Evolutionary conservation across 2,329 filamentous ascomycete species (phyloP).

Genomic region (Podosphaera leucotricha): DNA sequence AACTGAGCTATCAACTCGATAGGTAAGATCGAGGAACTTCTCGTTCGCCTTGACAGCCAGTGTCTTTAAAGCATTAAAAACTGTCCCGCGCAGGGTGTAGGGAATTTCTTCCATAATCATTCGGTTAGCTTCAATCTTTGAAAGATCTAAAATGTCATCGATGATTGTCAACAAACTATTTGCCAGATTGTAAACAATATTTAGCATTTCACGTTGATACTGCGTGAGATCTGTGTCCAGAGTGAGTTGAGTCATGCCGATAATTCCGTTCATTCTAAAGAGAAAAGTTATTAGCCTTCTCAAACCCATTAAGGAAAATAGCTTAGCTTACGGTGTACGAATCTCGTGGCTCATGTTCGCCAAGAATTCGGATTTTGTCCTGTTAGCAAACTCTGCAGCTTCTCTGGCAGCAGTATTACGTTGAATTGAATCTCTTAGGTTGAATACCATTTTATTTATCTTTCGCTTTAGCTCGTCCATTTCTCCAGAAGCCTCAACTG

Average conservation of each 20-base stretch:
- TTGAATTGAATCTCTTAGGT: conserved; percentile 85
- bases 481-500: conserved; percentile 89
- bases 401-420: conserved; percentile 89
- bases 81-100: conserved; percentile 78
- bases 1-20: conserved; percentile 78
- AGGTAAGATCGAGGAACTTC: conserved; percentile 77
- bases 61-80: conserved; percentile 94
- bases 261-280: conserved; percentile 9
- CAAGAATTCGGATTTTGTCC: conserved; percentile 94
- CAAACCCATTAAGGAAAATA: not conserved
- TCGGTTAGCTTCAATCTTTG: conserved; percentile 76
- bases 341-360: conserved; percentile 99
- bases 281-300: not conserved
- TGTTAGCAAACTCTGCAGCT: conserved; percentile 87
- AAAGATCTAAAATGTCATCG: conserved; percentile 55
- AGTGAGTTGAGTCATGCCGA: conserved; percentile 77
- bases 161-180: conserved; percentile 95
- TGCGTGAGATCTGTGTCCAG: conserved; percentile 85
- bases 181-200: conserved; percentile 88
- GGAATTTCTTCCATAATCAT: conserved; percentile 98
- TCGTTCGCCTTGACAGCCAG: conserved; percentile 95
- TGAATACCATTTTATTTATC: conserved; percentile 98
- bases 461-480: conserved; percentile 99
- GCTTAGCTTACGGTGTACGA: conserved; percentile 42
- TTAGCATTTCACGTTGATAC: conserved; percentile 94